These are phyloP conservation scores for Ascochyta clinopodiicola DNA, from an alignment of 2,329 filamentous ascomycete genomes.

Conservation along the genomic window DNA sequence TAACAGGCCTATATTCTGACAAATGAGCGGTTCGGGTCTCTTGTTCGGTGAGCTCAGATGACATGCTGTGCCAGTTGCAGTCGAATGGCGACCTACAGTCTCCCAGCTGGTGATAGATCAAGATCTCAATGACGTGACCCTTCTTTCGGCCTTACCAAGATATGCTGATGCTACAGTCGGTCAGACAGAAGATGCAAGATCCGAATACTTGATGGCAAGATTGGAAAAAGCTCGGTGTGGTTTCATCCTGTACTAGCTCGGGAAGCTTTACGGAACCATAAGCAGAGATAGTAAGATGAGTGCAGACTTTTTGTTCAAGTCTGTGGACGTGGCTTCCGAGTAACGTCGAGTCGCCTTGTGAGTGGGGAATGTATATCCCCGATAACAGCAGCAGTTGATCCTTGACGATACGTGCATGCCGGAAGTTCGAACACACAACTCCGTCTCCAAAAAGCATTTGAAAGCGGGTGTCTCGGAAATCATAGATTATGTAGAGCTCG, in stretches of 20 bases:
- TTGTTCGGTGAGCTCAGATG: neutral
- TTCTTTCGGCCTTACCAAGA: constrained; percentile 20
- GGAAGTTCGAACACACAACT: constrained; percentile 7
- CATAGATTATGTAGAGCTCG: constrained; percentile 19
- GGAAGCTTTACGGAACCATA: constrained; percentile 14
- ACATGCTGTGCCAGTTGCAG: constrained; percentile 23
- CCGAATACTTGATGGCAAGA: constrained; percentile 20
- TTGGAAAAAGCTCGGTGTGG: constrained; percentile 9
- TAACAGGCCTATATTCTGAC: constrained; percentile 16
- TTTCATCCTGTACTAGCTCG: constrained; percentile 20
- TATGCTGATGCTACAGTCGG: constrained; percentile 28
- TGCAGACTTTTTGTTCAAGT: constrained; percentile 7
- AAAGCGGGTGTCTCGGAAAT: constrained; percentile 16
- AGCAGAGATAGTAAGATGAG: constrained; percentile 10
- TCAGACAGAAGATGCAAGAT: constrained; percentile 27
- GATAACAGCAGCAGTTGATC: constrained; percentile 25
- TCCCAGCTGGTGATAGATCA: constrained; percentile 22
- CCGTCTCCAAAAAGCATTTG: neutral
- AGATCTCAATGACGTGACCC: constrained; percentile 19
- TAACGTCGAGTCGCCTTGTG: constrained; percentile 11
- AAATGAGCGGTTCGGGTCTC: constrained; percentile 10
- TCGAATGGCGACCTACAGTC: constrained; percentile 26
- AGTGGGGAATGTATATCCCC: constrained; percentile 18
- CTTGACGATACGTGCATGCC: constrained; percentile 24
- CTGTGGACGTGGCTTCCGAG: constrained; percentile 20